These are phyloP conservation scores for Penicillium argentinense DNA, from an alignment of 495 filamentous ascomycete species.

Conservation along the genomic window DNA sequence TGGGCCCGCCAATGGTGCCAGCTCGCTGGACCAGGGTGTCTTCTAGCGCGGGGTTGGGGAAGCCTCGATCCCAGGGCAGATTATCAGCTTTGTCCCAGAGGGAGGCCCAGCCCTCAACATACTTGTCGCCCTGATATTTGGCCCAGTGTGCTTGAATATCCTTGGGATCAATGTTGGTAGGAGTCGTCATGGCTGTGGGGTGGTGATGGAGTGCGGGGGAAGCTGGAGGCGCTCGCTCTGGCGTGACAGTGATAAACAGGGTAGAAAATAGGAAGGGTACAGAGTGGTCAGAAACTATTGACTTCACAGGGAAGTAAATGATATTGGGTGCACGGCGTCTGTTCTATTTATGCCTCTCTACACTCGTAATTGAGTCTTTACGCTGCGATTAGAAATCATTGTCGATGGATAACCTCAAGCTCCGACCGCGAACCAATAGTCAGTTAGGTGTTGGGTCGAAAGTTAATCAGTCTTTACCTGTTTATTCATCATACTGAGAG, in stretches of 20 bases:
- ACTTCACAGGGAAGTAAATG: not conserved
- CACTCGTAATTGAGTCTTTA: not conserved
- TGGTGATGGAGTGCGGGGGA: not conserved
- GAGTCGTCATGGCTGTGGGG: conserved; percentile 17
- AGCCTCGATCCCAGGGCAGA: conserved; percentile 69
- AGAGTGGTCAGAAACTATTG: not conserved
- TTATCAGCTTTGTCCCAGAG: conserved; percentile 53
- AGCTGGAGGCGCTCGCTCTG: not conserved
- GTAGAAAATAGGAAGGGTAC: not conserved
- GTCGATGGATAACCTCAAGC: not conserved
- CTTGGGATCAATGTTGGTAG: conserved; percentile 20
- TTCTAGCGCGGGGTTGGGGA: conserved; percentile 62
- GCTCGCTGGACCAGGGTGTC: conserved; percentile 55
- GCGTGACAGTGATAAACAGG: not conserved
- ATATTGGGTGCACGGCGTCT: conserved; percentile 2
- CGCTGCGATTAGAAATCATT: not conserved
- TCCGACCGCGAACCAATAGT: not conserved
- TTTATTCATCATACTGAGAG: not conserved
- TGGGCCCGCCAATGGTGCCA: conserved; percentile 44
- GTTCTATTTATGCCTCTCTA: not conserved
- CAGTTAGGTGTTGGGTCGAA: not conserved
- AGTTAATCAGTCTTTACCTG: not conserved
- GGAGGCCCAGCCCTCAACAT: conserved; percentile 56
- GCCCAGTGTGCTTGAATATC: conserved; percentile 26
- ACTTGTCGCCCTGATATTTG: conserved; percentile 29